phyloP scores from a whole-genome alignment of 1,139 yeast species.

The Candida frijolesensis region DNA sequence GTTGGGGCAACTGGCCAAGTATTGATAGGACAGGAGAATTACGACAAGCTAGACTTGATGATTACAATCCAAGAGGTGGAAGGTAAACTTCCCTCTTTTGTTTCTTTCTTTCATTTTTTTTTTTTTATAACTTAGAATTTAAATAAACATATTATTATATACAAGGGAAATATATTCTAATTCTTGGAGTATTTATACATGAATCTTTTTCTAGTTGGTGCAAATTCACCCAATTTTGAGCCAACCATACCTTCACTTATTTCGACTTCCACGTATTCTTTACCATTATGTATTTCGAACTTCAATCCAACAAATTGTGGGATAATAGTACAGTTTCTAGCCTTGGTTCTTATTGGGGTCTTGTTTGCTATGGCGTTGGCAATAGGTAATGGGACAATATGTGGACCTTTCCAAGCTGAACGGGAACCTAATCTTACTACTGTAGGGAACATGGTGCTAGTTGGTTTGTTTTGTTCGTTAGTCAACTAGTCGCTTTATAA shows the following conservation, averaged over 20 bases:
- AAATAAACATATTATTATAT: slow-evolving; percentile 1
- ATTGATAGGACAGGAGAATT: slow-evolving; percentile 79
- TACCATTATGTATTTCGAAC: slow-evolving; percentile 95
- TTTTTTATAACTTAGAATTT: background rate
- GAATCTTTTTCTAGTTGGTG: slow-evolving; percentile 87
- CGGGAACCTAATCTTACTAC: slow-evolving; percentile 51
- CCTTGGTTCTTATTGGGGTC: slow-evolving; percentile 90
- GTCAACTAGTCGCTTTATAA: background rate
- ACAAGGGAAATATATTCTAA: slow-evolving; percentile 20
- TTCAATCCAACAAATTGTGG: slow-evolving; percentile 95
- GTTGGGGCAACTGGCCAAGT: slow-evolving; percentile 94
- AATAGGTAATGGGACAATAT: slow-evolving; percentile 89
- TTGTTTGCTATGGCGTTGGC: slow-evolving; percentile 80
- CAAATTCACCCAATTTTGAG: slow-evolving; percentile 92
- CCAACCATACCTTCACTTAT: slow-evolving; percentile 97
- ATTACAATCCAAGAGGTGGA: slow-evolving; percentile 41
- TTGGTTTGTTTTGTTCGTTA: background rate
- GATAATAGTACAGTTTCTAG: slow-evolving; percentile 88
- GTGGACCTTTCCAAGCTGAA: slow-evolving; percentile 93
- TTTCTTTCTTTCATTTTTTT: background rate
- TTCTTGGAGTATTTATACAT: slow-evolving; percentile 75
- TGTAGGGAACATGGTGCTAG: slow-evolving; percentile 56
- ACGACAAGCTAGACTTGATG: slow-evolving; percentile 72
- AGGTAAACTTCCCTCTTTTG: slow-evolving; percentile 9
- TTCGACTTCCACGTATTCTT: slow-evolving; percentile 86